Evolutionary conservation across 345 rosid genomes (phyloP), one percentile per base, ranked within the genome.

Genomic region (Schrenkiella parvula): DNA sequence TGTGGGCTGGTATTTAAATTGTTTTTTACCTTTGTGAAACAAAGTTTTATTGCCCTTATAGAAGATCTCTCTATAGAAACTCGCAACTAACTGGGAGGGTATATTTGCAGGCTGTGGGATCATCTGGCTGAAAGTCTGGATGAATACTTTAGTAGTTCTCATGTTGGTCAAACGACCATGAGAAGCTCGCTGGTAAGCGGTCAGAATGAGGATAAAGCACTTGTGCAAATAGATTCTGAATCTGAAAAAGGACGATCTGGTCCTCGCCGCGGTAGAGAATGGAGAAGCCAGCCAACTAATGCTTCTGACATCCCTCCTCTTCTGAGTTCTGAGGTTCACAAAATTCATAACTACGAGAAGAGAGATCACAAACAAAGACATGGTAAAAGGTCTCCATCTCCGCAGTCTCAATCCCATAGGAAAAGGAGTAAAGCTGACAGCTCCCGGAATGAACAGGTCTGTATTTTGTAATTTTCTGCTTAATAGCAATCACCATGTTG

Each of bases 61-160:
- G 37, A 4, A 26, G 18, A 28, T 71, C 2, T 53, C 35, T 56
- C 9, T 54, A 4, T 18, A 34, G 23, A 23, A 28, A 34, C 38
- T 47, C 35, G 28, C 0, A 28, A 55, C 66, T 62, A 34, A 64
- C 72, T 47, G 4, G 23, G 39, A 32, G 35, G 42, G 65, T 80
- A 2, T 43, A 21, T n/a, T n/a, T 71, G 65, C 84, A 95, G 99
- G 99, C 65, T 95, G 78, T 95, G 99, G 99, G 97, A 89, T 82
- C 98, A 92, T 83, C 75, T 95, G 73, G 78, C 90, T 55, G 78
- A 92, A 62, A 83, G 79, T 80, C 42, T 85, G 77, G 82, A 84
- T 80, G 70, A 79, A 7, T 95, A 95, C 71, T 79, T 85, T 71
- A 77, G 60, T 11, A 76, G 62, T 13, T 80, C 84, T 56, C 78